phyloP scores from a whole-genome alignment of 2,329 filamentous ascomycete genomes.

The Ophiognomonia clavigignenti-juglandacearum region DNA sequence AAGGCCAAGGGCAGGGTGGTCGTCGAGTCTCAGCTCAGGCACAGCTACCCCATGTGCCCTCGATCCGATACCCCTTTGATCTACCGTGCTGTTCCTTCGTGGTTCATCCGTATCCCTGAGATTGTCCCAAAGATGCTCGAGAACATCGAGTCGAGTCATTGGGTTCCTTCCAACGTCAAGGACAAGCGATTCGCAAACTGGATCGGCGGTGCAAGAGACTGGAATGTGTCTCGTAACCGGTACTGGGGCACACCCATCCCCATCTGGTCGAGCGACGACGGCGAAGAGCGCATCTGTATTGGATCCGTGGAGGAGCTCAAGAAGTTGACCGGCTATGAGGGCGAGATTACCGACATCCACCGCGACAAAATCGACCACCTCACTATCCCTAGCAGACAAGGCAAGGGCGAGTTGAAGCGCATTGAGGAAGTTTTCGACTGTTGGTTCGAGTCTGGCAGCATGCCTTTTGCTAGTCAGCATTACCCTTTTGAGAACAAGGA shows the following conservation, averaged over 20 bases:
- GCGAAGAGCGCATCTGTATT: slow-evolving; percentile 80
- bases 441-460: slow-evolving; percentile 94
- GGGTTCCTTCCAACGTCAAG: slow-evolving; percentile 88
- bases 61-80: slow-evolving; percentile 94
- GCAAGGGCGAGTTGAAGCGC: slow-evolving; percentile 76
- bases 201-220: slow-evolving; percentile 87
- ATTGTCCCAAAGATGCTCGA: slow-evolving; percentile 85
- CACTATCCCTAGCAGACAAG: slow-evolving; percentile 85
- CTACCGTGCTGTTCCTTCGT: slow-evolving; percentile 85
- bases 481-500: slow-evolving; percentile 90
- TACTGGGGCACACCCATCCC: slow-evolving; percentile 96
- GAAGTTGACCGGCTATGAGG: slow-evolving; percentile 78
- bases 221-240: slow-evolving; percentile 90
- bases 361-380: slow-evolving; percentile 91
- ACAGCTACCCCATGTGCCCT: slow-evolving; percentile 92
- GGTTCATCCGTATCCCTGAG: slow-evolving; percentile 86
- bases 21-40: slow-evolving; percentile 80
- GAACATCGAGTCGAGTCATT: slow-evolving; percentile 84
- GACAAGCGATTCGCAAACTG: slow-evolving; percentile 87
- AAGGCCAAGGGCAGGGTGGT: slow-evolving; percentile 73
- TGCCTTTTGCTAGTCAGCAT: slow-evolving; percentile 88
- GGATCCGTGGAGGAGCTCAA: slow-evolving; percentile 82
- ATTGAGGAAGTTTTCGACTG: slow-evolving; percentile 92
- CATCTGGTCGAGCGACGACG: slow-evolving; percentile 85
- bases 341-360: slow-evolving; percentile 80